Conservation (phyloP, 2,329 filamentous ascomycete genomes). For the Akanthomyces uredinophilus region DNA sequence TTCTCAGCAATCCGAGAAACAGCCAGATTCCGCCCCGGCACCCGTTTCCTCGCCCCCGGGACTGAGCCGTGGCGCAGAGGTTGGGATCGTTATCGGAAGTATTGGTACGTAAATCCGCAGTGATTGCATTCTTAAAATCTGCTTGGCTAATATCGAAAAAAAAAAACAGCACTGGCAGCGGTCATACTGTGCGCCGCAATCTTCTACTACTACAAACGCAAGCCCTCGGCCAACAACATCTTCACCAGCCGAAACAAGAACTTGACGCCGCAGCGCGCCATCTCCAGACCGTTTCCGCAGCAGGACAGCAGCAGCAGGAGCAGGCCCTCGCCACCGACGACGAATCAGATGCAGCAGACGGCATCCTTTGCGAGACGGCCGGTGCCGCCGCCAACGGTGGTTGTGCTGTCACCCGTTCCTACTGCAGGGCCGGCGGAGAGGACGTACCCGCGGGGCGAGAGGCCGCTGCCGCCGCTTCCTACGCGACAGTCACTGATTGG, state of each 20-base stretch:
- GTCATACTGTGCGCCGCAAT: background rate
- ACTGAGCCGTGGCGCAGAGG: conserved; percentile 5
- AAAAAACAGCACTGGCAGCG: background rate
- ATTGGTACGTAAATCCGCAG: background rate
- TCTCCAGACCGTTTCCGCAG: conserved; percentile 1
- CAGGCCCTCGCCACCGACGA: background rate
- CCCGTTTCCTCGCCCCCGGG: background rate
- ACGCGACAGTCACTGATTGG: background rate
- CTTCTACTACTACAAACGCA: conserved; percentile 10
- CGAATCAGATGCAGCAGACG: background rate
- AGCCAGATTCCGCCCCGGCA: background rate
- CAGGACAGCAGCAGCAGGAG: too few species aligned
- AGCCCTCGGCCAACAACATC: background rate
- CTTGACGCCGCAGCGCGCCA: background rate
- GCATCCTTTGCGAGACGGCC: background rate
- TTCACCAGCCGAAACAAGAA: background rate
- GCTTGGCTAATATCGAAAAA: background rate
- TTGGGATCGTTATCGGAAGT: conserved; percentile 8
- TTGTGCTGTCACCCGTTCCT: too few species aligned
- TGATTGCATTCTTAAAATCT: too few species aligned
- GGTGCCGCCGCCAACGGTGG: background rate
- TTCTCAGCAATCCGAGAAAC: background rate
- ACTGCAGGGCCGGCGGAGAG: background rate
- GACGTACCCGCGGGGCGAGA: background rate
- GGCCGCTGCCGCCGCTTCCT: conserved; percentile 8